Evolutionary conservation across 1,284 basidiomycete species (phyloP).

Genomic region (Pseudomicrostroma phylloplanum): DNA sequence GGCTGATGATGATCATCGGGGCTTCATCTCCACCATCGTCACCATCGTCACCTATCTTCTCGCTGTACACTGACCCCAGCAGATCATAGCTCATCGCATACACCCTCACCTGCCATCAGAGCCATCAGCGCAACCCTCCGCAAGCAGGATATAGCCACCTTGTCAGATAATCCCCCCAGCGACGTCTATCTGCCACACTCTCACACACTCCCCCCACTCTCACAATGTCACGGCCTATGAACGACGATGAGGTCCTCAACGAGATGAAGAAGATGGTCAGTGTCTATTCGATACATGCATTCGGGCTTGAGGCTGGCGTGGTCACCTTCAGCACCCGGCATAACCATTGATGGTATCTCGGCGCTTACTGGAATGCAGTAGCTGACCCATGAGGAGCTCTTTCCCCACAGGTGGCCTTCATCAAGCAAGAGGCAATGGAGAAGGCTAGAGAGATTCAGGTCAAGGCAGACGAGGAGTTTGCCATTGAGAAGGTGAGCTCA

Average conservation of each 20-base stretch:
- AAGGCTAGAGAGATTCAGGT: slow-evolving; percentile 51
- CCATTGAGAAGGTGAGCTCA: slow-evolving; percentile 42
- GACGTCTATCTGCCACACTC: neutral
- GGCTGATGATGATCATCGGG: too few species aligned
- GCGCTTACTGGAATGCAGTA: neutral
- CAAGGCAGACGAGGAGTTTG: slow-evolving; percentile 50
- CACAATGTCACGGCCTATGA: slow-evolving; percentile 61
- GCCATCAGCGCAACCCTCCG: too few species aligned
- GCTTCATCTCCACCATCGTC: too few species aligned
- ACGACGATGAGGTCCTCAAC: slow-evolving; percentile 89
- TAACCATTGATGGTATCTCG: neutral
- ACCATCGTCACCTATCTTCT: too few species aligned
- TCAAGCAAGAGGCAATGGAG: slow-evolving; percentile 50
- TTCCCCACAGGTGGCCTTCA: slow-evolving; percentile 40
- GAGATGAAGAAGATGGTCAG: slow-evolving; percentile 97
- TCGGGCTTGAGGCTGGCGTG: neutral
- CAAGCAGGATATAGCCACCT: too few species aligned
- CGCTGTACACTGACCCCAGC: too few species aligned
- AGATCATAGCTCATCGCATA: too few species aligned
- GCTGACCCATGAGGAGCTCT: neutral
- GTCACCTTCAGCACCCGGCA: neutral
- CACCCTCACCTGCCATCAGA: too few species aligned
- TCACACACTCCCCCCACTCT: slow-evolving; percentile 2
- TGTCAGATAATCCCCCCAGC: too few species aligned
- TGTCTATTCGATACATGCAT: neutral